Base-by-base conservation (phyloP, 2,329 filamentous ascomycete genomes). In the Truncatella angustata region DNA sequence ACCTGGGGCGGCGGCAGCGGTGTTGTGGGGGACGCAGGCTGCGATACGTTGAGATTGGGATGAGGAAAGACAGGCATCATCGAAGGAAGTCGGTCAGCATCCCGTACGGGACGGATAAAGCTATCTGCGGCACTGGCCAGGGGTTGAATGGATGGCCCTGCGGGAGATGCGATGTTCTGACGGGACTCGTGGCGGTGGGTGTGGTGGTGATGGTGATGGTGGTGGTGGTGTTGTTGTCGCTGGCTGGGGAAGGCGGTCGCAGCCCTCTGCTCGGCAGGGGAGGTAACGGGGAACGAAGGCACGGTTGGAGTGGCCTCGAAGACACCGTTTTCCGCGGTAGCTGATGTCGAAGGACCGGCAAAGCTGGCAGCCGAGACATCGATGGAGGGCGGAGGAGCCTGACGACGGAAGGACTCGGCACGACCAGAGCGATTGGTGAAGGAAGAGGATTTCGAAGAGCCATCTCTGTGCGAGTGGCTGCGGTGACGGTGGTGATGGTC, bases 11-110 rank as follows among this genome's bases (percentile, higher is more conserved):
- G 84, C 43, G 87, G 87, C 40, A 88, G 79, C 12, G 91, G 91
- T 1, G 91, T 96, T 5, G 90, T 94, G 1, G 91, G 91, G 11
- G 91, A 97, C 52, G 92, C 89, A 7, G 94, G 94, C 66, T 96
- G 92, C n/a, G 93, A 97, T 37, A 82, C 81, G 30, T 49, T 49
- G 50, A 91, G 73, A 49, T 88, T 86, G 10, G 81, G 77, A 56
- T 88, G 82, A 34, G 53, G 53, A 50, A 86, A 76, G 36, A 86
- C 81, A 5, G 87, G 82, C 40, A 87, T 77, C 86, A 94, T 95
- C 49, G 88, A 94, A 43, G 88, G 90, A 53, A 94, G 80, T 54
- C 91, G 85, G 66, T 97, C 91, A 40, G 84, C 78, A 66, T 95
- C 90, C 59, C 90, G 86, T 32, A 93, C 87, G 6, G 88, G 90